A percentile compares a stretch with the other conserved stretches of the same genome.
Conservation (phyloP, 768 basidiomycete genomes). For the Holtermannia corniformis region DNA sequence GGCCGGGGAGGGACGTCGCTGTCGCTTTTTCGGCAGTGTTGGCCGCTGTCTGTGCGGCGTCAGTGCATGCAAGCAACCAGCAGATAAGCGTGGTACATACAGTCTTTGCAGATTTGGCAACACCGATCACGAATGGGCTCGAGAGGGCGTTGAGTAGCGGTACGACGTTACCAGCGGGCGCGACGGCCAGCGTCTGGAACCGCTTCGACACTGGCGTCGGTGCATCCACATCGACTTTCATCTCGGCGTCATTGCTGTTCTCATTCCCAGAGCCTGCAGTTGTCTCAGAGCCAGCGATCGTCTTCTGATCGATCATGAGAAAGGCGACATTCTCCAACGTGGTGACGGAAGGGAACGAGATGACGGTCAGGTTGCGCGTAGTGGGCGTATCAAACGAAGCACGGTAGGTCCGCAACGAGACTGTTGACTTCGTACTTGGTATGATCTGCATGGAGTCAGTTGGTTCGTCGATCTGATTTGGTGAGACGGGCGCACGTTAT, state of each 20-base stretch:
- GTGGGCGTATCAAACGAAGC: background rate
- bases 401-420: background rate
- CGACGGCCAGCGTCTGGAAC: conserved; percentile 18
- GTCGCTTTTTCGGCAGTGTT: conserved; percentile 17
- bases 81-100: conserved; percentile 13
- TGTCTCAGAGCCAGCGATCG: no score
- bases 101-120: conserved; percentile 28
- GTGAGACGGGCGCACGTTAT: background rate
- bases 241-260: background rate
- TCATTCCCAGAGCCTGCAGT: background rate
- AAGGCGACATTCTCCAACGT: background rate
- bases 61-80: no score
- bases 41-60: conserved; percentile 15
- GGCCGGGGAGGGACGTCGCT: conserved; percentile 8
- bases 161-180: conserved; percentile 15
- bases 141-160: conserved; percentile 26
- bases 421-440: background rate
- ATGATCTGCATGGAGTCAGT: background rate
- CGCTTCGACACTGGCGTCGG: no score
- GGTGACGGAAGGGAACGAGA: background rate
- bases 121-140: conserved; percentile 30
- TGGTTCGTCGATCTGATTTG: background rate
- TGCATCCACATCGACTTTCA: no score
- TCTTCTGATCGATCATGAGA: background rate
- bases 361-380: background rate